Base-by-base conservation (phyloP, 2,329 filamentous ascomycete species). In the Fusarium albosuccineum region DNA sequence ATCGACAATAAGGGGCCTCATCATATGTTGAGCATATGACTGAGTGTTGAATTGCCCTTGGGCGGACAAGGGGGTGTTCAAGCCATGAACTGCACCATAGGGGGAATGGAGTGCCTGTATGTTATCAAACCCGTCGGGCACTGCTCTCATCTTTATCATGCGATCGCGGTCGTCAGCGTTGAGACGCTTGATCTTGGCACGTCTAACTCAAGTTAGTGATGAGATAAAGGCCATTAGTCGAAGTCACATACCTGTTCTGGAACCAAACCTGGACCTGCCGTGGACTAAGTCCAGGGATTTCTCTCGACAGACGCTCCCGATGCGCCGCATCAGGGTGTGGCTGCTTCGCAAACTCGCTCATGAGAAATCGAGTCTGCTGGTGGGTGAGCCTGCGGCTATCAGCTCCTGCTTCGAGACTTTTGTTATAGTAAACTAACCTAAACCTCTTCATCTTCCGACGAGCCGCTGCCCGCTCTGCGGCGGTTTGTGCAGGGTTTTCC, bases 261-360 rank as follows among this genome's bases (percentile, higher is more conserved):
- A 98, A 98, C 95, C 94, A 98, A 50, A 98, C 94, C 79, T 98
- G 94, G 26, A 98, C 95, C 77, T 98, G 94, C 64, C 94, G 89
- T 37, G 94, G 93, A 73, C 92, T 97, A 49, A 98, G 81, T 1
- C 94, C 95, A 33, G 95, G 94, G 45, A 98, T 97, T 77, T 97
- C 93, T 66, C 91, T 85, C 5, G 94, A 95, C 37, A 98, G 83
- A 46, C 93, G 87, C 77, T 97, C 94, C 66, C 94, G 87, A 78
- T 97, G 94, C 46, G 92, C 92, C 40, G 94, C 94, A 80, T 98
- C 94, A 8, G 94, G 94, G 76, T 97, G 94, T 26, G 94, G 93
- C 76, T 98, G 94, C 73, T 96, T 94, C 59, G 94, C 92, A 75
- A 97, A 98, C 77, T 98, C 94, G 79, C 93, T 97, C 93, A 97